Conservation (phyloP, 2,329 filamentous ascomycete species). For the Diaporthe velutina region DNA sequence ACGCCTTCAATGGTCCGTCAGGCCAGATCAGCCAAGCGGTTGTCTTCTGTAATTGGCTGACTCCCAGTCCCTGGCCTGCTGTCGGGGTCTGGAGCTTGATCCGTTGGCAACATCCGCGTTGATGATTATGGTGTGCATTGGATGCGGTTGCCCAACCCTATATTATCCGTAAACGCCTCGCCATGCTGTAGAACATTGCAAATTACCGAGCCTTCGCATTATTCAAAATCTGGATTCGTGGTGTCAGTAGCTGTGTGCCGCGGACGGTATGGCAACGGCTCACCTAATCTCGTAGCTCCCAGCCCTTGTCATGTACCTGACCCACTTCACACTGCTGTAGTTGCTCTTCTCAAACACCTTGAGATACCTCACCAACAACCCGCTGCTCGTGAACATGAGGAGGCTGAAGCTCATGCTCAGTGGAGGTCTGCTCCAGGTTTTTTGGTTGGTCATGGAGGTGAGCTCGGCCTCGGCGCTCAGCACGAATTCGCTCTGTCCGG, state of each 20-base stretch:
- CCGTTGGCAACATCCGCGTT: neutral
- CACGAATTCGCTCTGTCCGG: slow-evolving; percentile 96
- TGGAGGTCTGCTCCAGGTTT: slow-evolving; percentile 94
- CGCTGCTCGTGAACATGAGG: slow-evolving; percentile 98
- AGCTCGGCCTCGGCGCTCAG: slow-evolving; percentile 93
- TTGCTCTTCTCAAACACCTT: slow-evolving; percentile 99
- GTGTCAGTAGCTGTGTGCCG: neutral
- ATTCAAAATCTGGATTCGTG: slow-evolving; percentile 23
- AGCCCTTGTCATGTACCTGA: slow-evolving; percentile 97
- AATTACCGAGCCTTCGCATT: neutral
- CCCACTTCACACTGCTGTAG: slow-evolving; percentile 99
- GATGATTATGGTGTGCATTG: slow-evolving; percentile 12
- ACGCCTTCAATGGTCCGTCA: neutral
- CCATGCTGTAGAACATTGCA: slow-evolving; percentile 28
- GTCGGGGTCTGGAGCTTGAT: neutral
- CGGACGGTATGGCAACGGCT: slow-evolving; percentile 46
- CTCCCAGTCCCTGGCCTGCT: neutral
- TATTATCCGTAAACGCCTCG: slow-evolving; percentile 28
- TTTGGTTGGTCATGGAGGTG: slow-evolving; percentile 98
- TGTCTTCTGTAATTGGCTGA: neutral
- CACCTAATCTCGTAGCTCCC: slow-evolving; percentile 97
- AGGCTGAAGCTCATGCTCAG: slow-evolving; percentile 92
- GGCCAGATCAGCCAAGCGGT: neutral
- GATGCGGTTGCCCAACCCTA: neutral
- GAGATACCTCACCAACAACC: slow-evolving; percentile 90